Base-by-base conservation (phyloP, 371 early-diverging fungal genomes). In the Lichtheimia hyalospora region DNA sequence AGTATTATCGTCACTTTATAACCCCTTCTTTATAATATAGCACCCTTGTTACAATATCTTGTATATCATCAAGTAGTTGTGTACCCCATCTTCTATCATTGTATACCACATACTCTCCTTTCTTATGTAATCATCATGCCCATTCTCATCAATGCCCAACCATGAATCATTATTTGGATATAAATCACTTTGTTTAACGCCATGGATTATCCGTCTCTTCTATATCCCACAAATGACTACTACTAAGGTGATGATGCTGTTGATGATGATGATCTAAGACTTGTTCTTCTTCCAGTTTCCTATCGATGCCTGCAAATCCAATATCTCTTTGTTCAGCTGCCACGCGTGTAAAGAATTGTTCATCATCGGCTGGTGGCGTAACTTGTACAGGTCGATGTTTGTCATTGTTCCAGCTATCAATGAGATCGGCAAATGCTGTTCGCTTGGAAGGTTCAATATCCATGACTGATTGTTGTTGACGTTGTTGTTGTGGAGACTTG, bases 341-440 rank as follows among this genome's bases (percentile, higher is more conserved):
- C 0, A 79, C 68, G 23, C 59, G 61, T 3, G 55, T 54, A 52
- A 74, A 69, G 52, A 79, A 75, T 23, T 49, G 49, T n/a, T 59
- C 62, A 5, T 70, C 60, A 28, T 67, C 63, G 24, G 64, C 61
- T 12, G 18, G 25, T 7, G 54, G 54, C 5, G 39, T 41, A 3
- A 24, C 42, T n/a, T 8, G 7, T 16, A 24, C 7, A 25, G 5
- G 41, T 24, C 18, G 14, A 7, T 55, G 50, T 24, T 49, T 55
- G 43, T 24, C 49, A 58, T 57, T 66, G 43, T 75, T 69, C 79
- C 79, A 79, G 55, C 71, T 75, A 1, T 63, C 61, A 53, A 79
- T 79, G 34, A 79, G 55, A 61, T 79, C 79, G 4, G 79, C 74
- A 69, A 79, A 79, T 6, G 72, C 76, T 20, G 58, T 58, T 52